Base-by-base conservation (phyloP, 1,284 basidiomycete species). In the Xerocomus minutiporus region DNA sequence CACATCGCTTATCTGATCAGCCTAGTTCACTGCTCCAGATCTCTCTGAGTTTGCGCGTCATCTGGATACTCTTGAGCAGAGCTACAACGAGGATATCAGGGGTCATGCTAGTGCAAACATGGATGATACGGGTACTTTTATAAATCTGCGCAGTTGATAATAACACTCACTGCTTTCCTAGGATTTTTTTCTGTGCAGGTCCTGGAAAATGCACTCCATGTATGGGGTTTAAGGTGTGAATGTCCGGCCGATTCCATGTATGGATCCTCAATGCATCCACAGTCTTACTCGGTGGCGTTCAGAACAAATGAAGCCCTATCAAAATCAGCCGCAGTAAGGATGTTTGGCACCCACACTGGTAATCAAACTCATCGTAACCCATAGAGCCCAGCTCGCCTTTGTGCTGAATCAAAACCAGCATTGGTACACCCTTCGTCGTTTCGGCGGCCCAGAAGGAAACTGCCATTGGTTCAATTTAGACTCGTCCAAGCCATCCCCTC, bases 391-490 rank as follows among this genome's bases (percentile, higher is more conserved):
- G 71, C 79, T 90, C 28, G 94, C 84, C 2, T 97, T 95, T 69
- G 86, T 97, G 54, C 79, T 97, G 44, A 93, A 97, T 68, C 81
- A 88, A 47, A 75, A 86, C 38, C 84, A 88, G 50, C 93, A 96
- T 66, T 97, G 93, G 93, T 91, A 91, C 67, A 84, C 91, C 1
- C 75, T 96, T 23, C 85, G 93, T 36, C 83, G 90, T 23, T 96
- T 95, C 64, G 91, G 88, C 43, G 62, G 71, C 17, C 71, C 73
- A 23, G 59, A 59, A 15, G 78, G 83, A 63, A 70, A 76, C 36
- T 81, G 82, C 2, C 84, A 86, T 63, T 97, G 93, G 91, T 97
- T 92, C 74, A 94, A 96, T 69, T 77, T 97, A 25, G 92, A 97
- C 67, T 94, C 91, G 8, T 88, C 82, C 64, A 75, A 86, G 15